Percentiles rank a stretch among this genome's conserved stretches.
Conservation (phyloP, 306 rosid genomes). For the Trichosanthes cucumerina region DNA sequence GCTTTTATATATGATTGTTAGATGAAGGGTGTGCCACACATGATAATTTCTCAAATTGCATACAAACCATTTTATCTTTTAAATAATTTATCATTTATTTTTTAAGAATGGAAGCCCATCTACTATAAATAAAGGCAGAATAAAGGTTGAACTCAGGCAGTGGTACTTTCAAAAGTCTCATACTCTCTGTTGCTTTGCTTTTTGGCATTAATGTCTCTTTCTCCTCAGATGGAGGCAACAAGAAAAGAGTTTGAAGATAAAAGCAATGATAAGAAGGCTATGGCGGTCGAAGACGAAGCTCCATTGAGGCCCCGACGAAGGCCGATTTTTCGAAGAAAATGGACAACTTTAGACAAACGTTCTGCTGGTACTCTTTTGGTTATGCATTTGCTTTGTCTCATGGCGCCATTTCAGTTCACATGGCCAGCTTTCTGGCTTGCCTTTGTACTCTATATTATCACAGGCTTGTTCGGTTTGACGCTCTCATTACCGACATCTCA, state of each 20-base stretch:
- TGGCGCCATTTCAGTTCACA: constrained; percentile 64
- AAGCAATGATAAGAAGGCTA: background rate
- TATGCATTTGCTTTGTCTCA: constrained; percentile 48
- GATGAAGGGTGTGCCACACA: no score
- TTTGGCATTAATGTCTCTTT: no score
- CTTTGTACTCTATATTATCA: constrained; percentile 42
- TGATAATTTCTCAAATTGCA: no score
- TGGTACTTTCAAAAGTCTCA: no score
- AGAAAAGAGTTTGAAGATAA: background rate
- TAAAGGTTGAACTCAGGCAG: no score
- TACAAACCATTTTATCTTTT: no score
- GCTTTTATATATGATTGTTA: no score
- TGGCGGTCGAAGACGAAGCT: background rate
- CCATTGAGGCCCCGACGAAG: background rate
- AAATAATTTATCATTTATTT: no score
- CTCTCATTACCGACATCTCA: constrained; percentile 75
- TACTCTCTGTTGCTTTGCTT: no score
- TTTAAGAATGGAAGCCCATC: no score
- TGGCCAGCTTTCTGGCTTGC: constrained; percentile 58
- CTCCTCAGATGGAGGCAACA: background rate
- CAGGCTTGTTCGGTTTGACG: constrained; percentile 64
- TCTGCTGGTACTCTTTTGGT: background rate
- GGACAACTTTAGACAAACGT: constrained; percentile 7
- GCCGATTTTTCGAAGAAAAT: background rate
- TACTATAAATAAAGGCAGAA: no score